phyloP scores from a whole-genome alignment of 352 stramenopile genomes.

The Phytophthora fragariaefolia region DNA sequence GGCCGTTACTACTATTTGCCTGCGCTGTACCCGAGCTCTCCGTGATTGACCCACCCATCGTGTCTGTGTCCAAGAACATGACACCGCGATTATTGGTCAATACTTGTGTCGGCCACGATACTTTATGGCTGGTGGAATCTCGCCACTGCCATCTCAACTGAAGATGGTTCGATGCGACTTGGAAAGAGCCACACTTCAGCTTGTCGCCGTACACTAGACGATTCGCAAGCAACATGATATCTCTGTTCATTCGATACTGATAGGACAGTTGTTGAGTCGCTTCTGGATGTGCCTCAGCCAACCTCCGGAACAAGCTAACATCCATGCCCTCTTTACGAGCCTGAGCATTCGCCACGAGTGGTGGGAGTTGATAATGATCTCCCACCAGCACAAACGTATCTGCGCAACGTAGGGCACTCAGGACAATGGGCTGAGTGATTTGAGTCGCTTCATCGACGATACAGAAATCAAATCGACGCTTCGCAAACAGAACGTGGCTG shows the following conservation, averaged over 20 bases:
- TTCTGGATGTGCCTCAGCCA: constrained; percentile 92
- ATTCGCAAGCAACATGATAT: constrained; percentile 97
- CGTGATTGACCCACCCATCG: constrained; percentile 32
- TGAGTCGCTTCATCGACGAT: constrained; percentile 99
- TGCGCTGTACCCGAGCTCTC: constrained; percentile 35
- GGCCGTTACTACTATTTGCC: constrained; percentile 27
- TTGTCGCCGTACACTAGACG: constrained; percentile 93
- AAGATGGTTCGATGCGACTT: constrained; percentile 59
- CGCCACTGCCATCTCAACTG: constrained; percentile 33
- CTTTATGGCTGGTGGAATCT: constrained; percentile 20
- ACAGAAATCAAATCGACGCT: constrained; percentile 96
- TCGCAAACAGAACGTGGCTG: constrained; percentile 76
- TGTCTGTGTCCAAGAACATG: constrained; percentile 89
- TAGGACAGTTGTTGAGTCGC: constrained; percentile 94
- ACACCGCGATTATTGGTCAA: constrained; percentile 64
- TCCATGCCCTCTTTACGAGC: constrained; percentile 89
- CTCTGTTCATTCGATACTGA: constrained; percentile 98
- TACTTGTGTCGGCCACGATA: constrained; percentile 46
- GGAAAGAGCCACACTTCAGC: constrained; percentile 91
- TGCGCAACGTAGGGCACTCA: constrained; percentile 93
- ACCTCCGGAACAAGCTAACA: constrained; percentile 90
- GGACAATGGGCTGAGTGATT: constrained; percentile 95
- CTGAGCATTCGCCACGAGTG: constrained; percentile 92
- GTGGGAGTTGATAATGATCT: constrained; percentile 98
- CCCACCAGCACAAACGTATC: constrained; percentile 97